Base-by-base conservation (phyloP, 2,329 filamentous ascomycete species). In the Colletotrichum magnum region DNA sequence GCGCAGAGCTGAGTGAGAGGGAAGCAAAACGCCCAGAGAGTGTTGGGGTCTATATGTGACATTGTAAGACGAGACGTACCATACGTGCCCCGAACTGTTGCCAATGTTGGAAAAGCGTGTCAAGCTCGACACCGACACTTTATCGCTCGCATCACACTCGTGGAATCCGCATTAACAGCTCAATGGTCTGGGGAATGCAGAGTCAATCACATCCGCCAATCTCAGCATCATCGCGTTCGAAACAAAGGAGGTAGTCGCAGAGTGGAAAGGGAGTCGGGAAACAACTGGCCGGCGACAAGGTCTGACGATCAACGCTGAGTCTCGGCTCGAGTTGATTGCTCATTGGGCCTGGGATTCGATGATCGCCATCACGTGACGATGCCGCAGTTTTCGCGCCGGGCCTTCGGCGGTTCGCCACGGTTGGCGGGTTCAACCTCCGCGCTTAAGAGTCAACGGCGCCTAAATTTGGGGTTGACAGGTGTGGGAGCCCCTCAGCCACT, bases 211-310 rank as follows among this genome's bases (percentile, higher is more conserved):
- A 70, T 54, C 52, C 64, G 39, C 53, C 32, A 28, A 68, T 54
- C 47, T 58, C 28, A 21, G 28, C 43, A 45, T 48, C 43, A 18
- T 10, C 36, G 18, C 24, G 24, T 64, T 52, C 53, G 68, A 70
- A 70, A 70, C 64, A 54, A 45, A 58, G 68, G 68, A 64, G 45
- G n/a, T 47, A 45, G 68, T 70, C 64, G 48, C 68, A 70, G 50
- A 58, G 45, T 50, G 26, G 47, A 13, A 48, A 47, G 47, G 52
- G 13, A 32, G 43, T 36, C 28, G 15, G 36, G 52, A 58, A 70
- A 70, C 58, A 63, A 68, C 47, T 68, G 68, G 68, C 39, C 45
- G 21, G 68, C 58, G 58, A 53, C 64, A 51, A 68, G 39, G 41
- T 54, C 54, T 58, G 53, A 54, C 48, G 48, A 51, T 59, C 16